Conservation (phyloP, 139 green algal genomes). For the Astrephomene gubernaculifera region DNA sequence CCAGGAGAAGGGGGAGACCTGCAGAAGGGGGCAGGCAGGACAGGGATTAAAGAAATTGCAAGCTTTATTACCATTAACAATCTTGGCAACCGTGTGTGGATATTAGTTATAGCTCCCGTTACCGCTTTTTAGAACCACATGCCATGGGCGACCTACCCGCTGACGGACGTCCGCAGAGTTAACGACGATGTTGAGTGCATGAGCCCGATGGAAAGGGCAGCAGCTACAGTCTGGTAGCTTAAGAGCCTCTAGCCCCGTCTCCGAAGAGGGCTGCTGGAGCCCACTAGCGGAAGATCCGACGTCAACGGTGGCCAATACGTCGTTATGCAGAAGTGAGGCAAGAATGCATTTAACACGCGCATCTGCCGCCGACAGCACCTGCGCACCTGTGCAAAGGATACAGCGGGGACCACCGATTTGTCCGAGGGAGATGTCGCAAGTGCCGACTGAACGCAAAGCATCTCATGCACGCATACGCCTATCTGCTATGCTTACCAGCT, state of each 20-base stretch:
- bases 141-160: background rate
- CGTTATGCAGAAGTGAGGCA: background rate
- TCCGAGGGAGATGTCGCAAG: too few relatives aligned
- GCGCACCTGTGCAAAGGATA: too few relatives aligned
- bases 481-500: too few relatives aligned
- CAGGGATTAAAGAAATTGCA: background rate
- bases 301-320: background rate
- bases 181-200: background rate
- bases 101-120: background rate
- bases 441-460: too few relatives aligned
- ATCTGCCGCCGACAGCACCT: background rate
- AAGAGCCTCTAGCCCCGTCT: background rate
- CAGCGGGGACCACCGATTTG: too few relatives aligned
- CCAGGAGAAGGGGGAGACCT: constrained; percentile 27
- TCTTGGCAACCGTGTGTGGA: background rate
- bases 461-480: too few relatives aligned
- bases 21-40: background rate
- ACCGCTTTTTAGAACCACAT: background rate
- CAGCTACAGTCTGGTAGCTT: background rate
- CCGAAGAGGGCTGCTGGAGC: background rate
- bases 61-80: background rate
- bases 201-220: background rate
- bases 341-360: background rate
- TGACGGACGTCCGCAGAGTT: background rate
- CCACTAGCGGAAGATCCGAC: background rate